A percentile compares a stretch with the other conserved stretches of the same genome.
These are phyloP conservation scores for Antitrichia curtipendula DNA, from an alignment of 225 moss, liverwort and hornwort species.

Conservation along the genomic window DNA sequence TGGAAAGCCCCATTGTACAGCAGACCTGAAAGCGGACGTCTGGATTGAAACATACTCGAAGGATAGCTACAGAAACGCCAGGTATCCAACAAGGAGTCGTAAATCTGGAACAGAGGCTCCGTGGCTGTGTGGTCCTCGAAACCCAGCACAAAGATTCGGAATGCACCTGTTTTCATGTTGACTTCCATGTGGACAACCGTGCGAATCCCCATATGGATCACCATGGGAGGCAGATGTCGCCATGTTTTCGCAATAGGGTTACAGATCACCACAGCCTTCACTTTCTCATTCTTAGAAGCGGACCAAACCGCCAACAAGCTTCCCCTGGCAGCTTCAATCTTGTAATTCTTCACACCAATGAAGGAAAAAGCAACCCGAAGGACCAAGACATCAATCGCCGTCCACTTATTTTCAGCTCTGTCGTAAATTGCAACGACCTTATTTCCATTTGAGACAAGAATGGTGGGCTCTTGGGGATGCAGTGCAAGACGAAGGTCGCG, in stretches of 20 bases:
- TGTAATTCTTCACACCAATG: conserved; percentile 20
- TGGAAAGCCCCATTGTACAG: conserved; percentile 3
- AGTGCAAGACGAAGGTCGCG: conserved; percentile 1
- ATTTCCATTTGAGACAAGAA: conserved; percentile 9
- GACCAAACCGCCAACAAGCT: conserved; percentile 26
- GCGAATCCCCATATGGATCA: conserved; percentile 3
- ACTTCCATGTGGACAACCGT: conserved; percentile 14
- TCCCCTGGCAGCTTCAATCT: conserved; percentile 17
- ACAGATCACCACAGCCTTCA: conserved; percentile 13
- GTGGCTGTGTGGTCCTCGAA: background rate
- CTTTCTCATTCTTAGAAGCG: background rate
- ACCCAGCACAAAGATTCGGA: conserved; percentile 14
- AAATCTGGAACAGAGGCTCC: conserved; percentile 22
- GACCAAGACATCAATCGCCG: conserved; percentile 1
- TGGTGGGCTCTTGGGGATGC: background rate
- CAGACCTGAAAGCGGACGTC: conserved; percentile 13
- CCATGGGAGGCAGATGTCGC: conserved; percentile 20
- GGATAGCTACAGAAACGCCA: conserved; percentile 25
- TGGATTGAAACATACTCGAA: background rate
- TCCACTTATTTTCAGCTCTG: background rate
- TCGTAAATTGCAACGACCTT: conserved; percentile 8
- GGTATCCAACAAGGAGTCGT: background rate
- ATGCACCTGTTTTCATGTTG: background rate
- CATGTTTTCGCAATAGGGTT: conserved; percentile 30
- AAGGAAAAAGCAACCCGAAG: conserved; percentile 11